Evolutionary conservation across 495 filamentous ascomycete species (phyloP).

Genomic region (Penicillium odoratum): DNA sequence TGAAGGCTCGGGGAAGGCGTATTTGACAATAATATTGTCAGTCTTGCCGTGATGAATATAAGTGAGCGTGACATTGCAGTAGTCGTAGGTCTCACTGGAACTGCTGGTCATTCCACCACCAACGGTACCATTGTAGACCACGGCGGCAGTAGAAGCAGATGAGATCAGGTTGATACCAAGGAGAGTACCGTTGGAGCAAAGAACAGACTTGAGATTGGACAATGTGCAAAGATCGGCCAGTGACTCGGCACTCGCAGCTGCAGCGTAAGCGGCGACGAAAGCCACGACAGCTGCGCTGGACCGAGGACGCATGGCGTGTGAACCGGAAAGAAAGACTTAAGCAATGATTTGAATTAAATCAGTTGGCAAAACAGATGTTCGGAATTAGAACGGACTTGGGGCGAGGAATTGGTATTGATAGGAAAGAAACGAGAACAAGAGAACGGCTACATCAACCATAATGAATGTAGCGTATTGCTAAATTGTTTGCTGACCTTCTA

Average conservation of each 20-base stretch:
- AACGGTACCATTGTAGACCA: no score
- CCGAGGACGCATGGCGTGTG: constrained; percentile 24
- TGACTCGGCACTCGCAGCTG: constrained; percentile 25
- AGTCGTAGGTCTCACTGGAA: constrained; percentile 27
- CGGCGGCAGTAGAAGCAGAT: constrained; percentile 25
- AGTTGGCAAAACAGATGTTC: no score
- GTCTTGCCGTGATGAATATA: constrained; percentile 36
- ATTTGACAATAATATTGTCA: constrained; percentile 32
- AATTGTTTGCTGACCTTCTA: no score
- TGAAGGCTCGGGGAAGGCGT: constrained; percentile 32
- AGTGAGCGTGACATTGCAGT: constrained; percentile 39
- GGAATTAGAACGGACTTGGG: no score
- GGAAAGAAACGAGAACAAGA: no score
- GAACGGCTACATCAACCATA: no score
- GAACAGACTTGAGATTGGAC: constrained; percentile 29
- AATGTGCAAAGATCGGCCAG: constrained; percentile 36
- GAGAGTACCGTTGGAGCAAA: constrained; percentile 36
- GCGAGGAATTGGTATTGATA: no score
- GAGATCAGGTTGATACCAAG: constrained; percentile 33
- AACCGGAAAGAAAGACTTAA: constrained; percentile 1
- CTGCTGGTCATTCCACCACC: constrained; percentile 1
- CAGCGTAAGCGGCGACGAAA: constrained; percentile 19
- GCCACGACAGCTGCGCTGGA: constrained; percentile 23
- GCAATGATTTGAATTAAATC: no score
- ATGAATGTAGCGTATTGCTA: no score